Conservation (phyloP, 2,329 filamentous ascomycete species). For the Neofusicoccum parvum region DNA sequence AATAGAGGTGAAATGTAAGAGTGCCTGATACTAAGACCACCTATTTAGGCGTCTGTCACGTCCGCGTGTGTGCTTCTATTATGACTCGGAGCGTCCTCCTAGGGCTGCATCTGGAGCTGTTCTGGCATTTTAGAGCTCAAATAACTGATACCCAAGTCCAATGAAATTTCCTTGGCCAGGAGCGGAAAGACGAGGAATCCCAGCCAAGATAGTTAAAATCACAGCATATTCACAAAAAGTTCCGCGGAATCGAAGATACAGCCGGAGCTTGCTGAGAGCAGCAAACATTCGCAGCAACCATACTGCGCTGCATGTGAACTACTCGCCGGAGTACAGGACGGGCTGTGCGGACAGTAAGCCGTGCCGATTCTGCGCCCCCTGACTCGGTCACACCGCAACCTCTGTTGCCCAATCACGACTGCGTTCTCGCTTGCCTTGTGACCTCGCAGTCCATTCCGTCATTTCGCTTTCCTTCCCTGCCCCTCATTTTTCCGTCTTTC, state of each 20-base stretch:
- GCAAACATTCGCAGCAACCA: not conserved
- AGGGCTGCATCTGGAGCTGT: not conserved
- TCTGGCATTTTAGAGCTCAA: not conserved
- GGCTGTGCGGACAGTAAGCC: not conserved
- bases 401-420: not conserved
- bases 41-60: not conserved
- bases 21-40: not conserved
- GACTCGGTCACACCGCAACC: not conserved
- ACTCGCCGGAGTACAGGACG: not conserved
- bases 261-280: not conserved
- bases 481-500: not conserved
- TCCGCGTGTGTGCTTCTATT: not conserved
- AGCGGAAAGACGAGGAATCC: not conserved
- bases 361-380: not conserved
- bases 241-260: not conserved
- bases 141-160: not conserved
- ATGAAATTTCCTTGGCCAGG: not conserved
- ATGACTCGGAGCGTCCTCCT: not conserved
- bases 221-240: not conserved
- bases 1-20: not conserved
- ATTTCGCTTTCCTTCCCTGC: not conserved
- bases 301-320: not conserved
- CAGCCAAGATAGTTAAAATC: not conserved
- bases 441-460: not conserved
- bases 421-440: not conserved